Conservation (phyloP, 2,329 filamentous ascomycete species). For the Orbilia brochopaga region DNA sequence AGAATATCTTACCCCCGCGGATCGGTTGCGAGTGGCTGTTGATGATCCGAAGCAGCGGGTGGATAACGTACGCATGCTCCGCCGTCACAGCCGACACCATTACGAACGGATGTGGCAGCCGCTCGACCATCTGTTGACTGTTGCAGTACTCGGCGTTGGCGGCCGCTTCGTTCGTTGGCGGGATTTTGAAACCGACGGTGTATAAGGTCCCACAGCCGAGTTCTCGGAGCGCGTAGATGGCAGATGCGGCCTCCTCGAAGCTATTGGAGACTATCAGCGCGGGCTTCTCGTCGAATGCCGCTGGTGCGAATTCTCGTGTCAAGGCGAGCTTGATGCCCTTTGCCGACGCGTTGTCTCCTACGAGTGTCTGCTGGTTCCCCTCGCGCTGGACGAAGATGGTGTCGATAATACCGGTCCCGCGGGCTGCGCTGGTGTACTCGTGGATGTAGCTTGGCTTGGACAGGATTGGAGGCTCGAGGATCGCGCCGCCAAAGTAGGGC, state of each 20-base stretch:
- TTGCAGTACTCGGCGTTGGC: constrained; percentile 68
- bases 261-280: constrained; percentile 76
- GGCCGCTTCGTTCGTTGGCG: constrained; percentile 65
- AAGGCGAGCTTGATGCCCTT: constrained; percentile 82
- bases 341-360: constrained; percentile 84
- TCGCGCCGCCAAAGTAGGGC: constrained; percentile 73
- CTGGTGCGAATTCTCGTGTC: constrained; percentile 80
- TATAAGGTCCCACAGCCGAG: constrained; percentile 62
- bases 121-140: constrained; percentile 78
- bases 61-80: constrained; percentile 78
- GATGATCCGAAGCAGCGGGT: constrained; percentile 77
- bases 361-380: constrained; percentile 64
- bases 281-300: constrained; percentile 76
- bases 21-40: constrained; percentile 58
- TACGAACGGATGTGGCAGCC: constrained; percentile 78
- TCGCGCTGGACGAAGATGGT: constrained; percentile 72
- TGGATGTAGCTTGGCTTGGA: constrained; percentile 68
- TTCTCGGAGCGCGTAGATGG: constrained; percentile 78
- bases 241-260: constrained; percentile 76
- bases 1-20: constrained; percentile 71
- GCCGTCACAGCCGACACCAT: constrained; percentile 79
- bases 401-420: constrained; percentile 79
- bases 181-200: constrained; percentile 52
- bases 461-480: constrained; percentile 71
- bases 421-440: constrained; percentile 74